These are phyloP conservation scores for Atalantia buxifolia DNA, from an alignment of 345 rosid genomes.

Conservation along the genomic window DNA sequence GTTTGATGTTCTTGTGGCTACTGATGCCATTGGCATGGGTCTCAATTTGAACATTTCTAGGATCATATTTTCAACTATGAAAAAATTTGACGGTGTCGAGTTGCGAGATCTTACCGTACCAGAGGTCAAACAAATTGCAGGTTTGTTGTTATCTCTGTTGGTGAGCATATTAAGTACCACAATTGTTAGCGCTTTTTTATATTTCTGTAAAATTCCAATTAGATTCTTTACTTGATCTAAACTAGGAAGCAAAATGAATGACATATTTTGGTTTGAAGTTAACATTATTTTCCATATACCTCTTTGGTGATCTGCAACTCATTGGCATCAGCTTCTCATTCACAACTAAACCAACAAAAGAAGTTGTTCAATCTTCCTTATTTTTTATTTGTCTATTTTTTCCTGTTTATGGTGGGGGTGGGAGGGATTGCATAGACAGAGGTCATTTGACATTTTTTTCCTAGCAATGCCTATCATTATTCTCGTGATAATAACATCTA, in stretches of 20 bases:
- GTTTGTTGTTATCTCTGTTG: slow-evolving; percentile 22
- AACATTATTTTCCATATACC: background rate
- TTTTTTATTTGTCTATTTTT: background rate
- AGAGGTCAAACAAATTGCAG: slow-evolving; percentile 96
- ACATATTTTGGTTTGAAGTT: background rate
- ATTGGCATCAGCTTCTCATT: background rate
- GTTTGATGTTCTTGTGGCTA: slow-evolving; percentile 95
- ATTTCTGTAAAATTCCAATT: background rate
- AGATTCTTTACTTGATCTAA: background rate
- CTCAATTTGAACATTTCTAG: slow-evolving; percentile 89
- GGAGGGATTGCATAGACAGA: background rate
- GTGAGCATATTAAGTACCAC: background rate
- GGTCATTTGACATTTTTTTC: background rate
- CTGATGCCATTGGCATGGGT: slow-evolving; percentile 99
- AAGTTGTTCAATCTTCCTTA: background rate
- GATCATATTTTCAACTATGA: slow-evolving; percentile 75
- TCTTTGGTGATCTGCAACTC: background rate
- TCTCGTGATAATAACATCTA: background rate
- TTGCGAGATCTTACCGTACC: slow-evolving; percentile 67
- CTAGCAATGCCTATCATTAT: background rate
- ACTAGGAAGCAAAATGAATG: background rate
- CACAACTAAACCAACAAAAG: background rate
- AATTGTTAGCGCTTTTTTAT: background rate
- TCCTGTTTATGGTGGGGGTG: background rate
- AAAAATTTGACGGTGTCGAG: slow-evolving; percentile 73